Base-by-base conservation (phyloP, 2,329 filamentous ascomycete species). In the Diaporthe destruens region DNA sequence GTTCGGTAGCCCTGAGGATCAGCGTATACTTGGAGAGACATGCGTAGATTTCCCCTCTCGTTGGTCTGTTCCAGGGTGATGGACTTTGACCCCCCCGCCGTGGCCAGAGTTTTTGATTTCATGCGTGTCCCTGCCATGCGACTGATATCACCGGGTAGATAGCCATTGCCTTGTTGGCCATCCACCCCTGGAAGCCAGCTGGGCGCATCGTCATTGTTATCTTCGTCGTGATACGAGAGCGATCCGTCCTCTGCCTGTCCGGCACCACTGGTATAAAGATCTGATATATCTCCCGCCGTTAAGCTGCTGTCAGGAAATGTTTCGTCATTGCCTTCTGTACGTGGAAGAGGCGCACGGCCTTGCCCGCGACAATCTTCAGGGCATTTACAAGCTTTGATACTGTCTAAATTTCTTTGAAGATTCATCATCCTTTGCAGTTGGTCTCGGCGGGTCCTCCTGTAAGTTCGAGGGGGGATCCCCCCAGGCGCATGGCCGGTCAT, bases 1-100 rank as follows among this genome's bases (percentile, higher is more conserved):
- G 36, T 57, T 11, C 23, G 29, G 53, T 51, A 16, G 25, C 53
- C 66, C 14, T 57, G 54, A 29, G 66, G 66, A 16, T 69, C 66
- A 16, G 36, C 20, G 29, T 57, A 42, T 2, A 69, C 66, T 47
- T 57, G 36, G 14, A 69, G 66, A 16, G 66, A 47, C 51, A 57
- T 47, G 4, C 42, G 18, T 23, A 69, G 39, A 11, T 18, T 25
- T 29, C 25, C 53, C 25, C 5, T 29, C 42, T 47, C 16, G 3
- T 11, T 7, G 11, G 36, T 36, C 6, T 7, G 23, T 44, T 47
- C 39, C 25, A 69, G 39, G 6, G 6, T 2, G 39, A 56, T 1
- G 29, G 20, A 1, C 12, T 49, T 69, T 36, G 12, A 6, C 5
- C 5, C 25, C 12, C 25, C 25, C 25, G 44, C 55, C 25, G 20